A percentile compares a stretch with the other conserved stretches of the same genome.
phyloP scores from a whole-genome alignment of 768 basidiomycete genomes.

The Strobilomyces echinocephalus region DNA sequence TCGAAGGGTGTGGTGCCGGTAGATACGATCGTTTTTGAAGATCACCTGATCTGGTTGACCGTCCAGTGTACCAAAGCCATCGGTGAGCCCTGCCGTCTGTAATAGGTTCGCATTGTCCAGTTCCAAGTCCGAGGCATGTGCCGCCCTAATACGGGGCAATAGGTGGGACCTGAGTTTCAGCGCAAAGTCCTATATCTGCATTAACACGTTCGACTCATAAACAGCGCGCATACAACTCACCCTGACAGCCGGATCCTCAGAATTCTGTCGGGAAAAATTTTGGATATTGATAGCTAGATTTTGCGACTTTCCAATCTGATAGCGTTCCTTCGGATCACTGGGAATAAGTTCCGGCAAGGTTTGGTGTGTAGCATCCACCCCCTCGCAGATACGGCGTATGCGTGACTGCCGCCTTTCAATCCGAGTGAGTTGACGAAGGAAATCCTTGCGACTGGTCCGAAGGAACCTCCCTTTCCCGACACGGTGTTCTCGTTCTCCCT shows the following conservation, averaged over 20 bases:
- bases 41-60: not conserved
- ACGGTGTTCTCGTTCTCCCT: not conserved
- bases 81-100: not conserved
- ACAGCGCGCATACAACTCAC: not conserved
- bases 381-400: not conserved
- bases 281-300: not conserved
- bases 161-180: not conserved
- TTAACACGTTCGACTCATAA: too few species aligned
- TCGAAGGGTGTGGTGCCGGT: not conserved
- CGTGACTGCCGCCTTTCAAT: not conserved
- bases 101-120: not conserved
- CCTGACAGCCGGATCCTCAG: not conserved
- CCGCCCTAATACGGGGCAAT: not conserved
- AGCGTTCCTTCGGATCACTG: not conserved
- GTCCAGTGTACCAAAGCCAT: not conserved
- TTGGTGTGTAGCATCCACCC: not conserved
- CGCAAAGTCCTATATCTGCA: not conserved
- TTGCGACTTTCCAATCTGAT: not conserved
- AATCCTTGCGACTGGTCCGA: not conserved
- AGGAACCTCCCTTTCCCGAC: not conserved
- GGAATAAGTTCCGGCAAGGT: not conserved
- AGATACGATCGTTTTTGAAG: not conserved
- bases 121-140: not conserved
- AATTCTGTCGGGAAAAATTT: not conserved
- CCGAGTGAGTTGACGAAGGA: not conserved